Evolutionary conservation across 192 early-diverging fungal genomes (phyloP), one percentile per base, ranked within the genome.

Genomic region (Pilaira anomala): DNA sequence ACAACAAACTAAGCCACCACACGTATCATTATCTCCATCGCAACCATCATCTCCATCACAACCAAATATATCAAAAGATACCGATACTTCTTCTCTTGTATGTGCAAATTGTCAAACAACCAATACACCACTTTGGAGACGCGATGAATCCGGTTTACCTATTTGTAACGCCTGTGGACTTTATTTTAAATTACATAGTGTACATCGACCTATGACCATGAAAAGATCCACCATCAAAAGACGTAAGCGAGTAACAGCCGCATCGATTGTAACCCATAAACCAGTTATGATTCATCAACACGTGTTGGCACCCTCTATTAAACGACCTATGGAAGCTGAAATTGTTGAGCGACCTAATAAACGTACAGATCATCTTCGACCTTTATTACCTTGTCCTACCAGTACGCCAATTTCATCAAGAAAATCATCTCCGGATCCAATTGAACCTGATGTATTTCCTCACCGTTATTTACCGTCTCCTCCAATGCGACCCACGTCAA

Each of bases 141-240:
- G 90, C 42, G 87, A 90, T 68, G 71, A 69, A 24, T 69, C 74
- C 3, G 89, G 88, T 52, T 82, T 89, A 24, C 69, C 83, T 44
- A 85, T 92, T 46, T 96, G 93, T 77, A 96, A 96, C 72, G 93
- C 93, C 16, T 96, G 94, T 72, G 95, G 95, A 2, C 76, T 96
- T 36, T 95, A 96, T 73, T 93, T 80, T 71, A 90, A 88, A 62
- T 83, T 93, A 36, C 90, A 96, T 73, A 81, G 79, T 73, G 72
- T 80, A 26, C 76, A 86, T 29, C 80, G 93, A 25, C 93, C 93
- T 29, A 77, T 88, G 45, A 84, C 80, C 7, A 80, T 91, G 79
- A 86, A 88, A 65, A 76, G 84, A 16, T 70, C 80, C 5, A 82
- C 86, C 9, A 89, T 91, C 61, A 85, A 86, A 71, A 78, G 90